Conservation (phyloP, 768 basidiomycete genomes). For the Pisolithus marmoratus region DNA sequence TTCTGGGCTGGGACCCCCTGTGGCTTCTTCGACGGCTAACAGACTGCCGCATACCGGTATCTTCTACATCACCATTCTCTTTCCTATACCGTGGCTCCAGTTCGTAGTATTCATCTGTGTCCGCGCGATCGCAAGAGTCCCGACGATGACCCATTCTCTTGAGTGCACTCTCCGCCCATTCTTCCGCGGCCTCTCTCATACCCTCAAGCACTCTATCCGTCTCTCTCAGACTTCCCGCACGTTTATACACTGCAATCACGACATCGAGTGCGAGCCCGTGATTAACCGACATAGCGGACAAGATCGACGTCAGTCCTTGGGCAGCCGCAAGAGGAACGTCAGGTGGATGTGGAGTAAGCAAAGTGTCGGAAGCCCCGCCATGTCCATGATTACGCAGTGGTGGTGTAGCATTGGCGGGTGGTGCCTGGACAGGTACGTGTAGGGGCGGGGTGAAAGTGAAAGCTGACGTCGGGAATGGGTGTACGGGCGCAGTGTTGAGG, state of each 20-base stretch:
- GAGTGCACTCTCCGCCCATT: conserved; percentile 10
- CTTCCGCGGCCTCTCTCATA: conserved; percentile 36
- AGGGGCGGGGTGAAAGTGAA: background rate
- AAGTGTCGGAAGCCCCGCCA: background rate
- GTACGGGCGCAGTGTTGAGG: background rate
- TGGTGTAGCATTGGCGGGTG: background rate
- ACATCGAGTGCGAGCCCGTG: conserved; percentile 39
- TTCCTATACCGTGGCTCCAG: background rate
- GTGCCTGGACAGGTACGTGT: background rate
- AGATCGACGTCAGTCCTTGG: conserved; percentile 26
- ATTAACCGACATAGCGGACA: conserved; percentile 39
- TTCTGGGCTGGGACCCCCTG: background rate
- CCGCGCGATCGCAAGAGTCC: background rate
- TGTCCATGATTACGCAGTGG: background rate
- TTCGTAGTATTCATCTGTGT: conserved; percentile 7
- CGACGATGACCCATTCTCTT: background rate
- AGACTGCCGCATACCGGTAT: background rate
- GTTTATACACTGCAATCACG: conserved; percentile 34
- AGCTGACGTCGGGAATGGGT: background rate
- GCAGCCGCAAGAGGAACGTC: conserved; percentile 14
- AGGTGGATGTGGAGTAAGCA: conserved; percentile 1
- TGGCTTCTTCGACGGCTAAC: background rate
- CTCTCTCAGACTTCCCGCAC: conserved; percentile 29
- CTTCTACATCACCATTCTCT: background rate
- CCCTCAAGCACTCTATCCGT: conserved; percentile 34